Percentiles rank a stretch among this genome's conserved stretches.
These are phyloP conservation scores for Mucor circinelloides DNA, from an alignment of 371 early-diverging fungal species.

Conservation along the genomic window DNA sequence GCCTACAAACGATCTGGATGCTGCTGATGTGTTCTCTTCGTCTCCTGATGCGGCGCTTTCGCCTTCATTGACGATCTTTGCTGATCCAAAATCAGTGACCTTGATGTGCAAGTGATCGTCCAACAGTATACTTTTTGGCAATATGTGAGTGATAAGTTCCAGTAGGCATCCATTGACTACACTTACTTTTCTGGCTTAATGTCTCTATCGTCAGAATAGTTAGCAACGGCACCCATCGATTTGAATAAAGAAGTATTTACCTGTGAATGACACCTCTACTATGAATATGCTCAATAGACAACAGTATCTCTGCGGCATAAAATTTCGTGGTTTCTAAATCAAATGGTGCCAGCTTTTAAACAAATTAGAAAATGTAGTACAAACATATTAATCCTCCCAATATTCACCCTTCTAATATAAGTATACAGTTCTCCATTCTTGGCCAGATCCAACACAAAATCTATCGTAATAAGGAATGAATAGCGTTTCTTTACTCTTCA, in stretches of 20 bases:
- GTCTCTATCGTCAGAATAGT: slow-evolving; percentile 54
- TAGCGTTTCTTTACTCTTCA: background rate
- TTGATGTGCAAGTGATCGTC: slow-evolving; percentile 87
- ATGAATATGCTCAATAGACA: slow-evolving; percentile 88
- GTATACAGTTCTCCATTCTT: slow-evolving; percentile 90
- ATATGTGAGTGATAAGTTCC: background rate
- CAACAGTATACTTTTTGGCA: slow-evolving; percentile 71
- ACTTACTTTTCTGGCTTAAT: slow-evolving; percentile 87
- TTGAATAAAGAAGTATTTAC: slow-evolving; percentile 15
- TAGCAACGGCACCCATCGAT: background rate
- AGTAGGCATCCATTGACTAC: background rate
- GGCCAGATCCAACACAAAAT: slow-evolving; percentile 90
- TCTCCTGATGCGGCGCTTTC: slow-evolving; percentile 9
- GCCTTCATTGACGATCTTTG: slow-evolving; percentile 69
- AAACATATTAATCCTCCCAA: background rate
- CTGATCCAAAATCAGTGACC: slow-evolving; percentile 97
- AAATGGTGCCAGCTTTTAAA: slow-evolving; percentile 68
- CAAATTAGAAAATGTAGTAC: background rate
- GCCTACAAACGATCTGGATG: slow-evolving; percentile 92
- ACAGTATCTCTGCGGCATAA: slow-evolving; percentile 88
- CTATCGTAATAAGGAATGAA: slow-evolving; percentile 28
- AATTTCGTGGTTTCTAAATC: slow-evolving; percentile 70
- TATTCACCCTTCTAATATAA: slow-evolving; percentile 64
- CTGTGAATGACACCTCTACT: slow-evolving; percentile 79
- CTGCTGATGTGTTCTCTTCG: slow-evolving; percentile 3